Conservation (phyloP, 2,329 filamentous ascomycete species). For the Xylaria multiplex region DNA sequence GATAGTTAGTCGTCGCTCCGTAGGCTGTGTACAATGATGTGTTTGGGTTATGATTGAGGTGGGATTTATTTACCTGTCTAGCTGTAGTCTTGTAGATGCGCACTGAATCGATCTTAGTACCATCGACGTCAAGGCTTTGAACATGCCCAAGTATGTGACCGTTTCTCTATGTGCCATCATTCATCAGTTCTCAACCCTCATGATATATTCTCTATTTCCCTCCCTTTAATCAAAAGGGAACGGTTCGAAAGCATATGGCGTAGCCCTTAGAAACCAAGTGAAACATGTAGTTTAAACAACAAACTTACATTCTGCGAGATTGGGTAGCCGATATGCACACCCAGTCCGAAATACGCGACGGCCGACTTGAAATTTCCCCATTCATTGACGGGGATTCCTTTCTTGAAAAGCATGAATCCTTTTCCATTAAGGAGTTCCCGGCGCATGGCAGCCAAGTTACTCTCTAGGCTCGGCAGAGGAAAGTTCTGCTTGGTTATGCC, state of each 20-base stretch:
- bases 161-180: constrained; percentile 28
- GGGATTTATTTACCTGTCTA: constrained; percentile 65
- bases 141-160: constrained; percentile 91
- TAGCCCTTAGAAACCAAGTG: not conserved
- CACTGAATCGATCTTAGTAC: constrained; percentile 83
- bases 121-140: constrained; percentile 86
- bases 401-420: constrained; percentile 85
- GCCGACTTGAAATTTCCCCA: constrained; percentile 86
- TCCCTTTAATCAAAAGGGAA: not conserved
- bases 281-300: not conserved
- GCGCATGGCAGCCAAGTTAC: constrained; percentile 65
- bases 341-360: constrained; percentile 89
- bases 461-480: constrained; percentile 65
- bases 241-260: not conserved
- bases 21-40: not conserved
- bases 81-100: constrained; percentile 92
- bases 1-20: constrained; percentile 10
- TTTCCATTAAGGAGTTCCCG: constrained; percentile 82
- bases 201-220: not conserved
- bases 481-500: constrained; percentile 71
- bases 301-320: constrained; percentile 79
- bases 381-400: constrained; percentile 78
- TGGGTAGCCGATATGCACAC: constrained; percentile 87
- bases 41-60: not conserved
- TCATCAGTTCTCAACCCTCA: constrained; percentile 20